Evolutionary conservation across 208 protist species (phyloP).

Genomic region (Kentomonas sorsogonicus): DNA sequence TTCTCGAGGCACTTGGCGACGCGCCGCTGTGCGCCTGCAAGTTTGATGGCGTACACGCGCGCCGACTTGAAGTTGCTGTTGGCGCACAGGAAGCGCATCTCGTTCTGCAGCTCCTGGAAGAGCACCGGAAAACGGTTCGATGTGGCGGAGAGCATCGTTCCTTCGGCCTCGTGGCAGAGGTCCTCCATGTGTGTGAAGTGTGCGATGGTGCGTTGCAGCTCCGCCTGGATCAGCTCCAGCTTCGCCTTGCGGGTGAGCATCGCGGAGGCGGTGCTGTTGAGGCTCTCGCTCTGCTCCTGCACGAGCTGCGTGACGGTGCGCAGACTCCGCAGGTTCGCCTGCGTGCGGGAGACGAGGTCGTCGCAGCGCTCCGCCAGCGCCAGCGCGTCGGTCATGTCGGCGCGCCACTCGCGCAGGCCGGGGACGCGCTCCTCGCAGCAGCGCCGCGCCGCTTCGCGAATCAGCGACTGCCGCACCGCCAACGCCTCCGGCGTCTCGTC

Average conservation of each 20-base stretch:
- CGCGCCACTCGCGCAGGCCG: constrained; percentile 36
- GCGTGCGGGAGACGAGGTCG: constrained; percentile 31
- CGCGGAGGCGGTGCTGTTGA: constrained; percentile 68
- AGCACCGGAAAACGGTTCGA: constrained; percentile 61
- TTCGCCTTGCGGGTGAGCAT: constrained; percentile 69
- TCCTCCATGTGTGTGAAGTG: constrained; percentile 81
- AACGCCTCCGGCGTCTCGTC: background rate
- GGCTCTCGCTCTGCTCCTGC: constrained; percentile 66
- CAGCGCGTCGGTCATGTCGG: constrained; percentile 29
- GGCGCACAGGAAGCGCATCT: constrained; percentile 68
- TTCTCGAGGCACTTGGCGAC: constrained; percentile 40
- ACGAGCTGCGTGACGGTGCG: constrained; percentile 59
- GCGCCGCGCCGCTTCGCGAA: constrained; percentile 17
- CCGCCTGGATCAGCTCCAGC: constrained; percentile 67
- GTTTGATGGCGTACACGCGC: constrained; percentile 57
- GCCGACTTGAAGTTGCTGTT: constrained; percentile 72
- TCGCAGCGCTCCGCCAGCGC: constrained; percentile 44
- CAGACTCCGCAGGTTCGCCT: constrained; percentile 48
- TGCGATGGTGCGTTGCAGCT: constrained; percentile 57
- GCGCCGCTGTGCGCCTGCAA: constrained; percentile 56
- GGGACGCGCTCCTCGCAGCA: constrained; percentile 44
- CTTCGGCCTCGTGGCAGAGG: constrained; percentile 56
- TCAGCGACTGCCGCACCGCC: constrained; percentile 11
- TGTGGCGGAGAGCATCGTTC: constrained; percentile 47
- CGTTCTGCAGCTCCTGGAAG: constrained; percentile 69